A percentile compares a stretch with the other conserved stretches of the same genome.
Evolutionary conservation across 495 filamentous ascomycete genomes (phyloP).

Genomic region (Physcia stellaris): DNA sequence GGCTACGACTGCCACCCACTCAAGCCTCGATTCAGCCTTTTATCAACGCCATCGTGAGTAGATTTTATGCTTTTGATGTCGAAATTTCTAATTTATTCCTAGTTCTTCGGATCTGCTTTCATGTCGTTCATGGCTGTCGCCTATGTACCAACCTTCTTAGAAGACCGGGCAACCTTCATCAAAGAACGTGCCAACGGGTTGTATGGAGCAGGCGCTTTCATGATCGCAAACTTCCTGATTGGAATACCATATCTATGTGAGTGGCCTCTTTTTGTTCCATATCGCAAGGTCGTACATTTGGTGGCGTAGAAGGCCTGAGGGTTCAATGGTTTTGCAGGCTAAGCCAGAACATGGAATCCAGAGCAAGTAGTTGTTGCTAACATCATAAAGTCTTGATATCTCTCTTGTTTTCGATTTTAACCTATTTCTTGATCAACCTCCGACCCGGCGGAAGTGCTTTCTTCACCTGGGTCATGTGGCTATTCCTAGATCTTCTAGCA

Average conservation of each 20-base stretch:
- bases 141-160: constrained; percentile 69
- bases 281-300: no score
- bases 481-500: constrained; percentile 71
- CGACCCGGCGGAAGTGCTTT: constrained; percentile 49
- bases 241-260: constrained; percentile 60
- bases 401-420: constrained; percentile 56
- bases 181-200: constrained; percentile 76
- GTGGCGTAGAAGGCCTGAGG: no score
- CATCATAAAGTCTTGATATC: constrained; percentile 43
- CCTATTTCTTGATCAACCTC: constrained; percentile 73
- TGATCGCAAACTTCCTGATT: constrained; percentile 67
- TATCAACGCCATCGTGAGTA: constrained; percentile 57
- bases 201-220: constrained; percentile 57
- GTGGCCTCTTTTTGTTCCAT: constrained; percentile 2
- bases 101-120: constrained; percentile 70
- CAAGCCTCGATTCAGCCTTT: constrained; percentile 63
- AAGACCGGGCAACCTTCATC: constrained; percentile 57
- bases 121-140: constrained; percentile 89
- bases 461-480: constrained; percentile 72
- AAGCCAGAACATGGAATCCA: no score
- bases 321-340: no score
- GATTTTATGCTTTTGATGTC: no score
- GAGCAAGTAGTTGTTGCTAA: constrained; percentile 9
- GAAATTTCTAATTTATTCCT: no score
- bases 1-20: constrained; percentile 49